Base-by-base conservation (phyloP, 257 asterid species). In the Solanum megistacrolobum region DNA sequence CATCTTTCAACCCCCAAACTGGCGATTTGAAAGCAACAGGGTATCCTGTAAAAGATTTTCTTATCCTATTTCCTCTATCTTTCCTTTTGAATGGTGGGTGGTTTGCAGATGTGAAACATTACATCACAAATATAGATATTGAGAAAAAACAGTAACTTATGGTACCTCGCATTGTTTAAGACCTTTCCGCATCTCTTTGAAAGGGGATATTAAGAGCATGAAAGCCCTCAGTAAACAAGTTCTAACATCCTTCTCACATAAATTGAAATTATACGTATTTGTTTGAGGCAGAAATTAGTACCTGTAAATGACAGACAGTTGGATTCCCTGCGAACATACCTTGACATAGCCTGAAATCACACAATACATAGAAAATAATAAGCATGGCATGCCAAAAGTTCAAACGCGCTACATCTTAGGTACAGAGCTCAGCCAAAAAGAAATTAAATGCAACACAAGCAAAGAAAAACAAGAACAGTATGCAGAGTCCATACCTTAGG, bases 241-340 rank as follows among this genome's bases (percentile, higher is more conserved):
- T 46, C n/a, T 41, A 43, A 41, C 65, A 39, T 41, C 23, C 23
- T 76, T 39, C 20, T 39, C 35, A 76, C 66, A 43, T 79, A 68
- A 43, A 76, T 62, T 58, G 62, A 87, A 20, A 32, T 1, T 35
- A 87, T n/a, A 83, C 36, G 16, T 41, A 79, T 14, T 86, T 65
- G 65, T 84, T 89, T 79, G 35, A 66, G 65, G 83, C 87, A 86
- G 60, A 48, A 20, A 52, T 62, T 62, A 25, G 52, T 91, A 96
- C 99, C 98, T 92, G 98, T 96, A 69, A 96, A 90, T 9, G 98
- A 93, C 88, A 96, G 90, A 89, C 93, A 94, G 46, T 90, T 91
- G 29, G 93, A 94, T 94, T 96, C 97, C 83, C 94, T 93, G 6
- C 93, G 98, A 84, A 94, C 91, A 92, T 96, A 95, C 92, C 98